Evolutionary conservation across 2,329 filamentous ascomycete genomes (phyloP).

Genomic region (Aspergillus hortae): DNA sequence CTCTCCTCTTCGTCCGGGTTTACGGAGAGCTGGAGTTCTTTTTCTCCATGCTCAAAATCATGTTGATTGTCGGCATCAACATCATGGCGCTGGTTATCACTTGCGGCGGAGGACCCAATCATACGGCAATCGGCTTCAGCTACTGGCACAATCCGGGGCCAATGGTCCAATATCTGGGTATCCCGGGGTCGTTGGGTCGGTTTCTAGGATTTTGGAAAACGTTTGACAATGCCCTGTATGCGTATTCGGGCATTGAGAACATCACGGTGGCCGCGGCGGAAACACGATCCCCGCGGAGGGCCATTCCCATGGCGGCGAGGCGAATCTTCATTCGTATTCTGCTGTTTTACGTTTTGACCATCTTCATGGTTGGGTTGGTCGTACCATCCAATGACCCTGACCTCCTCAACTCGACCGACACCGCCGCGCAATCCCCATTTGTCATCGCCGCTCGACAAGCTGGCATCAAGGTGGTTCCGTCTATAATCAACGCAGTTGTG

Average conservation of each 20-base stretch:
- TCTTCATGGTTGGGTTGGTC: slow-evolving; percentile 56
- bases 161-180: slow-evolving; percentile 55
- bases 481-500: slow-evolving; percentile 71
- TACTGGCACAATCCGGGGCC: slow-evolving; percentile 55
- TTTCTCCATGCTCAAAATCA: slow-evolving; percentile 49
- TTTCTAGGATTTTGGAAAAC: slow-evolving; percentile 36
- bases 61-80: slow-evolving; percentile 50
- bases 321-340: slow-evolving; percentile 53
- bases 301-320: slow-evolving; percentile 52
- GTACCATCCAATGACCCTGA: slow-evolving; percentile 53
- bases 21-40: slow-evolving; percentile 53
- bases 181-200: no score
- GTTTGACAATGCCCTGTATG: slow-evolving; percentile 21
- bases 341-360: slow-evolving; percentile 55
- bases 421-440: slow-evolving; percentile 50
- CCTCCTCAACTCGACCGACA: slow-evolving; percentile 29
- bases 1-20: slow-evolving; percentile 50
- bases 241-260: slow-evolving; percentile 33
- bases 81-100: slow-evolving; percentile 48
- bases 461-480: slow-evolving; percentile 63
- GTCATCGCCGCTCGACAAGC: slow-evolving; percentile 69
- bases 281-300: slow-evolving; percentile 47
- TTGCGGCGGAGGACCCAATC: slow-evolving; percentile 46
- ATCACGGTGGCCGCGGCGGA: slow-evolving; percentile 56
- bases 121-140: slow-evolving; percentile 45